These are phyloP conservation scores for Phaeolepiota aurea DNA, from an alignment of 768 basidiomycete species.

Conservation along the genomic window DNA sequence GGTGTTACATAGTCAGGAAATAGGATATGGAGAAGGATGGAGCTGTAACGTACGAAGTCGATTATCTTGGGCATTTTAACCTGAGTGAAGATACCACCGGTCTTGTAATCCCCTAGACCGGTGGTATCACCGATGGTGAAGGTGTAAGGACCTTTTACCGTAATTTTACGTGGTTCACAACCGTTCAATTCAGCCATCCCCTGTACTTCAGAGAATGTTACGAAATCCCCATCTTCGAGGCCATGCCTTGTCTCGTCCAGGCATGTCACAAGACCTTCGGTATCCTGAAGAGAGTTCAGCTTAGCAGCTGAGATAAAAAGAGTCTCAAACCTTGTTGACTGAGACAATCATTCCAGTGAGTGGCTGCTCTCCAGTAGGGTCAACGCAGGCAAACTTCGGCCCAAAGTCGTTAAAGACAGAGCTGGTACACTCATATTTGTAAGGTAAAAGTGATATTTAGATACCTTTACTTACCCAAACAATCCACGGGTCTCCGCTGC, in stretches of 20 bases:
- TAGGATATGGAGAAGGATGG: neutral
- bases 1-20: constrained; percentile 4
- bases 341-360: constrained; percentile 93
- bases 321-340: constrained; percentile 64
- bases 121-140: constrained; percentile 93
- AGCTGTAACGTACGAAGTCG: constrained; percentile 68
- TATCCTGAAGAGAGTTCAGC: constrained; percentile 42
- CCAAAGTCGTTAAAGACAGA: constrained; percentile 97
- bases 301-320: no score
- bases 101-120: constrained; percentile 63
- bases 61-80: constrained; percentile 98
- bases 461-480: constrained; percentile 70
- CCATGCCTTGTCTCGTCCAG: constrained; percentile 96
- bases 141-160: constrained; percentile 96
- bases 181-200: constrained; percentile 90
- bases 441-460: constrained; percentile 2
- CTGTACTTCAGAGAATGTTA: constrained; percentile 92
- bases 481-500: constrained; percentile 87
- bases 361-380: constrained; percentile 96
- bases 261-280: constrained; percentile 91
- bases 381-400: constrained; percentile 87
- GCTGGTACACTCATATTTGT: constrained; percentile 38
- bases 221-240: constrained; percentile 96
- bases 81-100: constrained; percentile 93
- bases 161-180: constrained; percentile 85